Conservation (phyloP, 1,284 basidiomycete genomes). For the Microbotryum lychnidis-dioicae region DNA sequence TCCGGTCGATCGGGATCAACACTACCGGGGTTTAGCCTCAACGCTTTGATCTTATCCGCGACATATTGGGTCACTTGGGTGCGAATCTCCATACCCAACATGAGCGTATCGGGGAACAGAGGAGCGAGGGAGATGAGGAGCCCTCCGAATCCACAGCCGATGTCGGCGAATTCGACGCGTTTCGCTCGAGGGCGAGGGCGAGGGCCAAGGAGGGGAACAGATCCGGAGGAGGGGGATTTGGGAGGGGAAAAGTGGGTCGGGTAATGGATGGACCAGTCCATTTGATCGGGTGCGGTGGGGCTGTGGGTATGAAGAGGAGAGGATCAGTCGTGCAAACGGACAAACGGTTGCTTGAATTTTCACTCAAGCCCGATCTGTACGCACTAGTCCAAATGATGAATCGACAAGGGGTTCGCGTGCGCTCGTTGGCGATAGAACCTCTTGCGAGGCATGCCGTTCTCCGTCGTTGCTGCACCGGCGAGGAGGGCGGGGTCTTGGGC, state of each 20-base stretch:
- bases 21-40: slow-evolving; percentile 52
- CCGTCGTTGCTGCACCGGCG: slow-evolving; percentile 2
- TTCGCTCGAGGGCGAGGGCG: slow-evolving; percentile 41
- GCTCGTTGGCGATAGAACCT: slow-evolving; percentile 93
- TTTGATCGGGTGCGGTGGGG: slow-evolving; percentile 64
- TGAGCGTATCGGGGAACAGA: slow-evolving; percentile 80
- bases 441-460: slow-evolving; percentile 50
- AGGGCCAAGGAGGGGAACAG: not conserved
- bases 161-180: slow-evolving; percentile 86
- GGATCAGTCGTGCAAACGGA: no score
- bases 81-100: slow-evolving; percentile 97
- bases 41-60: slow-evolving; percentile 80
- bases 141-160: slow-evolving; percentile 97
- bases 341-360: no score
- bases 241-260: slow-evolving; percentile 54
- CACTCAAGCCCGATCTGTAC: slow-evolving; percentile 18
- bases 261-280: slow-evolving; percentile 82
- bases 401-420: slow-evolving; percentile 96
- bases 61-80: slow-evolving; percentile 96
- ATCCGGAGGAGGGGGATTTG: no score
- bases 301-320: slow-evolving; percentile 34
- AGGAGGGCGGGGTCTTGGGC: not conserved
- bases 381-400: slow-evolving; percentile 80
- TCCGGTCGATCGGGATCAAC: slow-evolving; percentile 30
- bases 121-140: slow-evolving; percentile 84